Conservation (phyloP, 495 filamentous ascomycete species). For the Penicillium flavigenum region DNA sequence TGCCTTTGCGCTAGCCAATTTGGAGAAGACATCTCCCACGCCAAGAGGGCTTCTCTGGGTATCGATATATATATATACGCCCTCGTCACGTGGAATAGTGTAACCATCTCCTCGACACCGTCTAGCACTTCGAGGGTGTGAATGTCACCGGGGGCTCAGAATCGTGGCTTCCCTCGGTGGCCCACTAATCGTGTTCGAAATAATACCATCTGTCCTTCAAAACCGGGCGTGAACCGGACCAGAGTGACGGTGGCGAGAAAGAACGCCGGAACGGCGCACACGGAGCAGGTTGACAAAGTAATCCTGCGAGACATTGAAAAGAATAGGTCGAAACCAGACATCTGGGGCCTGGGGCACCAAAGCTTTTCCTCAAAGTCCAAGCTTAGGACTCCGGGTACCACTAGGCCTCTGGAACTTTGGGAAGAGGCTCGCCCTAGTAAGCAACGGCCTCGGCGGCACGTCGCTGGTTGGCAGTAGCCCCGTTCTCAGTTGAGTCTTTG, state of each 20-base stretch:
- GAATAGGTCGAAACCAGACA: conserved; percentile 19
- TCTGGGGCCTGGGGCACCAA: conserved; percentile 19
- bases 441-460: conserved; percentile 3
- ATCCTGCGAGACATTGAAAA: conserved; percentile 16
- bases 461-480: too few species aligned
- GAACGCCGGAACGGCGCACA: conserved; percentile 15
- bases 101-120: conserved; percentile 19
- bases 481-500: too few species aligned
- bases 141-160: conserved; percentile 20
- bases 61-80: conserved; percentile 19
- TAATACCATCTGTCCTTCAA: conserved; percentile 17
- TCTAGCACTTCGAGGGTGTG: conserved; percentile 22
- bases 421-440: conserved; percentile 15
- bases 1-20: conserved; percentile 11
- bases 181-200: conserved; percentile 20
- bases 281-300: conserved; percentile 21
- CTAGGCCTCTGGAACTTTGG: conserved; percentile 17
- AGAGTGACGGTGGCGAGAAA: conserved; percentile 18
- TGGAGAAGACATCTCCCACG: conserved; percentile 17
- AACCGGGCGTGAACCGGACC: conserved; percentile 19
- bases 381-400: conserved; percentile 10
- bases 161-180: conserved; percentile 16
- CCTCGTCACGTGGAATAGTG: conserved; percentile 20
- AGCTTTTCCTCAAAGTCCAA: conserved; percentile 16
- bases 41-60: conserved; percentile 3